A percentile compares a stretch with the other conserved stretches of the same genome.
Conservation (phyloP, 495 filamentous ascomycete species). For the Immersiella caudata region DNA sequence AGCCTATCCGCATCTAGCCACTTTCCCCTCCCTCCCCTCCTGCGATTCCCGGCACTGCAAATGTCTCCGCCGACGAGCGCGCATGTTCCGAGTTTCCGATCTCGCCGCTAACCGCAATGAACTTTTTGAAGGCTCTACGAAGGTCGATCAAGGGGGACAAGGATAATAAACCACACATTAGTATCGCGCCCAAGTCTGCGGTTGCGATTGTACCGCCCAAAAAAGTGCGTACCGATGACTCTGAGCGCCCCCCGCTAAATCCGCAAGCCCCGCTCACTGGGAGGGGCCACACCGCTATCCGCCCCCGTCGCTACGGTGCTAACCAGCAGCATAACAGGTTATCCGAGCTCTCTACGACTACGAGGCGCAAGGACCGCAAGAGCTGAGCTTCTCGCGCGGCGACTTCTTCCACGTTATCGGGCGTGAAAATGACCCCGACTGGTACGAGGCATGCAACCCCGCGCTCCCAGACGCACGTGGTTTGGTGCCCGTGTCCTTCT, state of each 20-base stretch:
- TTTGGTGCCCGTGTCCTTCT: conserved; percentile 89
- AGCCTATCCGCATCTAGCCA: not conserved
- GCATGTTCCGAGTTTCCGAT: not conserved
- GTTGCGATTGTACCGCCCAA: conserved; percentile 94
- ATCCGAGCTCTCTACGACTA: conserved; percentile 97
- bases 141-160: conserved; percentile 88
- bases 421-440: conserved; percentile 89
- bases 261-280: not conserved
- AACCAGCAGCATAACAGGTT: conserved; percentile 61
- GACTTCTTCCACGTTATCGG: conserved; percentile 99
- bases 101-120: conserved; percentile 43
- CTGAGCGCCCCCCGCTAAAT: not conserved
- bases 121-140: conserved; percentile 68
- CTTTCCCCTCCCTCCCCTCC: not conserved
- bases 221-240: conserved; percentile 70
- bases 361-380: conserved; percentile 70
- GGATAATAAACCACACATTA: conserved; percentile 76
- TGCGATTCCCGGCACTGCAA: not conserved
- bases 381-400: conserved; percentile 87
- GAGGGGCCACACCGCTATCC: not conserved
- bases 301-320: conserved; percentile 25
- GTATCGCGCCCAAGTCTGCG: conserved; percentile 90
- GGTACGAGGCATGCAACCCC: conserved; percentile 99
- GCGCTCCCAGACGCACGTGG: conserved; percentile 84
- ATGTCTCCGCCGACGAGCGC: not conserved